These are phyloP conservation scores for Sphagnum tenellum DNA, from an alignment of 225 moss, liverwort and hornwort genomes.

Conservation along the genomic window DNA sequence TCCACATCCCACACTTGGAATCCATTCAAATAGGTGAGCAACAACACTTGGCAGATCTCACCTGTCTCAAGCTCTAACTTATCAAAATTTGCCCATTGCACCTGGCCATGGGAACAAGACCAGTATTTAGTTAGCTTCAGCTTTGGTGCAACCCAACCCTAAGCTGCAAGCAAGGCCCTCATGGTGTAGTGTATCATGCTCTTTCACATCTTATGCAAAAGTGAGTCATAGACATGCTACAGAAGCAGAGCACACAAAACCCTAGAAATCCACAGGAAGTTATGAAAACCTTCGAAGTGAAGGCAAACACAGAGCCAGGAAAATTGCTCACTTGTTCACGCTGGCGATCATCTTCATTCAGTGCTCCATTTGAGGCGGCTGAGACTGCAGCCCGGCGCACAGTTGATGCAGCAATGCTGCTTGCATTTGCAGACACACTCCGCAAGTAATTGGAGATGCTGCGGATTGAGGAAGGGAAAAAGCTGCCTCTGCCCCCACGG, in stretches of 20 bases:
- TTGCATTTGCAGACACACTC: constrained; percentile 90
- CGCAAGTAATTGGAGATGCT: constrained; percentile 87
- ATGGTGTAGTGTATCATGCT: no score
- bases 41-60: constrained; percentile 70
- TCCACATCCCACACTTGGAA: constrained; percentile 99
- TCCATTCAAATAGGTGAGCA: constrained; percentile 81
- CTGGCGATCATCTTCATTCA: constrained; percentile 89
- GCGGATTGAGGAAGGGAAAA: constrained; percentile 79
- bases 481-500: constrained; percentile 90
- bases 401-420: constrained; percentile 83
- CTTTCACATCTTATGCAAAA: neutral
- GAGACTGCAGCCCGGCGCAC: constrained; percentile 85
- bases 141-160: neutral
- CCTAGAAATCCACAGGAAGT: neutral
- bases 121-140: neutral
- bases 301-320: neutral
- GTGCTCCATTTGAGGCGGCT: constrained; percentile 69
- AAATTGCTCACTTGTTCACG: constrained; percentile 59
- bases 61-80: constrained; percentile 76
- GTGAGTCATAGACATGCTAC: neutral
- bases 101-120: constrained; percentile 29
- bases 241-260: neutral
- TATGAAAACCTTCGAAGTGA: neutral
- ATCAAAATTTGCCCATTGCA: constrained; percentile 93
- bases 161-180: no score